These are phyloP conservation scores for Alternaria tenuissima DNA, from an alignment of 2,329 filamentous ascomycete species.

Conservation along the genomic window DNA sequence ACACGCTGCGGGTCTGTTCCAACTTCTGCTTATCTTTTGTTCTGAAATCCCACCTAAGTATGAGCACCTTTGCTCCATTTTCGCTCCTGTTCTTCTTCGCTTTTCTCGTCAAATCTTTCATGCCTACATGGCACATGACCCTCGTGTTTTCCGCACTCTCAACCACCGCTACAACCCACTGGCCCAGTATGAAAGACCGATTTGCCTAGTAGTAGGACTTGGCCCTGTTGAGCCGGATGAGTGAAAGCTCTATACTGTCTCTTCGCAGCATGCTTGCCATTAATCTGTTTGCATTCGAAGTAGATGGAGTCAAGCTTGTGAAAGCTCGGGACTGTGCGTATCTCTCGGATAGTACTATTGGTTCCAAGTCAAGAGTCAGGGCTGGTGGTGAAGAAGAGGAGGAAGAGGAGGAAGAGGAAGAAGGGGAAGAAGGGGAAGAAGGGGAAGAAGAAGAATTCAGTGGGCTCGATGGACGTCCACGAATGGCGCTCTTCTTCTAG, in stretches of 20 bases:
- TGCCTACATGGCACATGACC: no score
- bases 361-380: not conserved
- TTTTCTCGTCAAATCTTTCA: no score
- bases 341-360: not conserved
- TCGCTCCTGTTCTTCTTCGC: no score
- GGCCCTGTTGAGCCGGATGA: not conserved
- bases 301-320: not conserved
- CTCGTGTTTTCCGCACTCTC: not conserved
- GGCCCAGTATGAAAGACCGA: no score
- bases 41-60: no score
- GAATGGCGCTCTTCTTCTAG: no score
- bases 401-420: no score
- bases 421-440: no score
- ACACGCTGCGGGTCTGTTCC: not conserved
- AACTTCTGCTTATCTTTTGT: not conserved
- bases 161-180: not conserved
- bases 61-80: no score
- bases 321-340: not conserved
- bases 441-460: not conserved
- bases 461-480: not conserved
- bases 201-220: no score
- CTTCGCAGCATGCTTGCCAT: not conserved
- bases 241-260: not conserved
- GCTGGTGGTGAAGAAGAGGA: not conserved
- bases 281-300: not conserved